Percentiles rank a stretch among this genome's conserved stretches.
These are phyloP conservation scores for Pelargonium australe DNA, from an alignment of 441 rosid species.

Conservation along the genomic window DNA sequence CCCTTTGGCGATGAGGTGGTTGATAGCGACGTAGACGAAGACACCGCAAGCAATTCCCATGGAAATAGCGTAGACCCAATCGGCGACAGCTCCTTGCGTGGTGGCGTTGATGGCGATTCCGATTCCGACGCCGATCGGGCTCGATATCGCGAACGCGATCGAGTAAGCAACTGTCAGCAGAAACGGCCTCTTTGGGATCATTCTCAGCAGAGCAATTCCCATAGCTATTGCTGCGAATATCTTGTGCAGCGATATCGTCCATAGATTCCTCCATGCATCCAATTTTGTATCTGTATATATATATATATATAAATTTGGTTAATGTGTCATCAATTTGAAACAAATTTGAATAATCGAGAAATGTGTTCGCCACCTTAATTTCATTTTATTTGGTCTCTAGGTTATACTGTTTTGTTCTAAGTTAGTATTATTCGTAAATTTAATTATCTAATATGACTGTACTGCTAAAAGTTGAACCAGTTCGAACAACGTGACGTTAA, in stretches of 20 bases:
- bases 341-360: too few relatives aligned
- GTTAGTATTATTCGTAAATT: too few relatives aligned
- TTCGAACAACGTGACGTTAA: too few relatives aligned
- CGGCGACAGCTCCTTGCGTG: conserved; percentile 42
- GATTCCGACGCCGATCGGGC: conserved; percentile 66
- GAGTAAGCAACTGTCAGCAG: conserved; percentile 45
- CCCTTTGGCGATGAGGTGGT: conserved; percentile 62
- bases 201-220: conserved; percentile 61
- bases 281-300: conserved; percentile 25
- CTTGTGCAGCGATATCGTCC: conserved; percentile 66
- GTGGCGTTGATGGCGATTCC: conserved; percentile 63
- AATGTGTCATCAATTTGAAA: too few relatives aligned
- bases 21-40: conserved; percentile 55
- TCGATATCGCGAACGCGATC: conserved; percentile 55
- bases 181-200: conserved; percentile 57
- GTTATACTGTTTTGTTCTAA: too few relatives aligned
- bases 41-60: conserved; percentile 64
- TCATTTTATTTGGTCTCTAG: too few relatives aligned
- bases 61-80: conserved; percentile 59
- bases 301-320: too few relatives aligned
- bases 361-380: too few relatives aligned
- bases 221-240: conserved; percentile 61
- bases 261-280: conserved; percentile 61
- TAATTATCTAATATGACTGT: too few relatives aligned
- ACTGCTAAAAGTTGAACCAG: too few relatives aligned